Conservation (phyloP, 1,139 yeast genomes). For the Wickerhamiella pararugosa region DNA sequence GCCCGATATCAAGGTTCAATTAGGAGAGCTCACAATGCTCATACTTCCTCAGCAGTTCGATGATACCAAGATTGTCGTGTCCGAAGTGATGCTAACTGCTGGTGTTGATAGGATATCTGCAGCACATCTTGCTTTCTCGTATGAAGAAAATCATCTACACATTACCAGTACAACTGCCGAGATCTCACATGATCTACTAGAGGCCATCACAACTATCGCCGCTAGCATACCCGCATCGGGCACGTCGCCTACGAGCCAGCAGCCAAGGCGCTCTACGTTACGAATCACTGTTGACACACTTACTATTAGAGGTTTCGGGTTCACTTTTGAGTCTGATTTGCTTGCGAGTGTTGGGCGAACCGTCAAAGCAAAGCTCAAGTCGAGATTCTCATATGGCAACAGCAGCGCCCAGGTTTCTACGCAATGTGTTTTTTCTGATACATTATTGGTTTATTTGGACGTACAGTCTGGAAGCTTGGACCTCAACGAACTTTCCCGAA, state of each 20-base stretch:
- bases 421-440: conserved; percentile 13
- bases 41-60: conserved; percentile 10
- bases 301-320: too few species aligned
- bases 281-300: too few species aligned
- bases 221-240: too few species aligned
- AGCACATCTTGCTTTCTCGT: neutral
- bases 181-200: too few species aligned
- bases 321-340: too few species aligned
- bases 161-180: too few species aligned
- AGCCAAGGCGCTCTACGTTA: too few species aligned
- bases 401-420: conserved; percentile 68
- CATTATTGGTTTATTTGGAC: conserved; percentile 1
- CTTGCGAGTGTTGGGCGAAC: too few species aligned
- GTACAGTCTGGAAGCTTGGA: neutral
- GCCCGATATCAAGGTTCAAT: conserved; percentile 12
- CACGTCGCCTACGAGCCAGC: too few species aligned
- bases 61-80: conserved; percentile 5
- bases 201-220: too few species aligned
- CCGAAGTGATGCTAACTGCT: conserved; percentile 10
- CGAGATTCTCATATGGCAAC: conserved; percentile 33
- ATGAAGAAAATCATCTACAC: too few species aligned
- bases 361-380: conserved; percentile 2
- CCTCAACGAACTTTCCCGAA: neutral
- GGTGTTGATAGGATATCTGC: conserved; percentile 9
- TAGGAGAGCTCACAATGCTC: conserved; percentile 12